A percentile compares a stretch with the other conserved stretches of the same genome.
These are phyloP conservation scores for Phytopythium vexans DNA, from an alignment of 352 stramenopile genomes.

Conservation along the genomic window DNA sequence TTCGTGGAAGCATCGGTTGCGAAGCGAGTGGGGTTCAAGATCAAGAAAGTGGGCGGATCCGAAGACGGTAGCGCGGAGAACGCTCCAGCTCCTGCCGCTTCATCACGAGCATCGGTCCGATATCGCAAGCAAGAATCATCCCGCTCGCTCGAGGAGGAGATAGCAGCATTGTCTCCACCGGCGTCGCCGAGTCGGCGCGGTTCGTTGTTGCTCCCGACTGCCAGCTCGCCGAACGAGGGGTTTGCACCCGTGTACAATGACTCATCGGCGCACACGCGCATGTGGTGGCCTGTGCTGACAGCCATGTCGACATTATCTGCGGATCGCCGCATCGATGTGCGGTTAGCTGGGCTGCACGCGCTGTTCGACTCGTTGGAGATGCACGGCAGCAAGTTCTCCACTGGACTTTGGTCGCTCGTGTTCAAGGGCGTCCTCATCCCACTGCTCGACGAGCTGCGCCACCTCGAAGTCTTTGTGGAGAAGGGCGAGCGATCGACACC, in stretches of 20 bases:
- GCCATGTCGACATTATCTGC: conserved; percentile 93
- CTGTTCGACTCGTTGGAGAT: conserved; percentile 74
- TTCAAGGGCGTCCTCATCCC: conserved; percentile 87
- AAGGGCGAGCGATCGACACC: conserved; percentile 29
- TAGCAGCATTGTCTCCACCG: conserved; percentile 39
- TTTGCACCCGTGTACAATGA: conserved; percentile 55
- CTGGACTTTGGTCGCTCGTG: conserved; percentile 74
- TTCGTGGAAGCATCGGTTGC: conserved; percentile 28
- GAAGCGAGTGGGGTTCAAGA: conserved; percentile 60
- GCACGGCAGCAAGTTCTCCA: conserved; percentile 70
- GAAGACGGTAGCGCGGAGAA: conserved; percentile 10
- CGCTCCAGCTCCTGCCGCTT: conserved; percentile 4
- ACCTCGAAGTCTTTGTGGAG: conserved; percentile 62
- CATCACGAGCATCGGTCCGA: conserved; percentile 30
- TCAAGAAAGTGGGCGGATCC: conserved; percentile 36
- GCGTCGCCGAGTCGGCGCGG: conserved; percentile 27
- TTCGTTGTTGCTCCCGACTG: conserved; percentile 20
- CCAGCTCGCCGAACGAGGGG: conserved; percentile 6
- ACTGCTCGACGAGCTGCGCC: conserved; percentile 71
- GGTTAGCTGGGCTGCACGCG: conserved; percentile 60
- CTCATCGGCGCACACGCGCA: conserved; percentile 59
- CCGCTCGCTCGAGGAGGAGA: conserved; percentile 55
- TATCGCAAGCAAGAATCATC: conserved; percentile 72
- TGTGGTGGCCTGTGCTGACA: conserved; percentile 96
- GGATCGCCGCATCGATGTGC: conserved; percentile 89